Evolutionary conservation across 768 basidiomycete species (phyloP).

Genomic region (Kwoniella mangroviensis): DNA sequence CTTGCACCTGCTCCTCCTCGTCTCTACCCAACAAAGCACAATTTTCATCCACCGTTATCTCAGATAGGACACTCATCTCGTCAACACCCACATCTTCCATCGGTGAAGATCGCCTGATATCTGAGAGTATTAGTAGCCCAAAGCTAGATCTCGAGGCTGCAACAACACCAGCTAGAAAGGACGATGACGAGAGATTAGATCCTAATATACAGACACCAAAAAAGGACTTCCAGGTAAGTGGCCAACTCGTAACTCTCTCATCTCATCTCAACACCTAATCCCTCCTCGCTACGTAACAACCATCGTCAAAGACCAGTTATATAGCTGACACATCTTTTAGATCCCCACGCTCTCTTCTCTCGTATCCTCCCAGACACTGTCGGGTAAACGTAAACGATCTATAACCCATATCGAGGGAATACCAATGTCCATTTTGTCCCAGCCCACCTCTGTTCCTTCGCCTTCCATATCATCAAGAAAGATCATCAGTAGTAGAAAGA

Average conservation of each 20-base stretch:
- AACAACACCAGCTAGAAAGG: too few relatives aligned
- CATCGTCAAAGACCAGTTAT: too few relatives aligned
- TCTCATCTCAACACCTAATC: neutral
- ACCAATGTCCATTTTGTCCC: conserved; percentile 6
- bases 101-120: too few relatives aligned
- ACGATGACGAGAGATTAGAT: neutral
- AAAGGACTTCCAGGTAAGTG: neutral
- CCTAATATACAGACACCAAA: neutral
- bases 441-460: neutral
- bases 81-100: too few relatives aligned
- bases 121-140: too few relatives aligned
- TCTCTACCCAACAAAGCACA: too few relatives aligned
- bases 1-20: too few relatives aligned
- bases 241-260: neutral
- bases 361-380: neutral
- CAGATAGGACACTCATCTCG: too few relatives aligned
- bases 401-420: conserved; percentile 18
- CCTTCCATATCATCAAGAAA: neutral
- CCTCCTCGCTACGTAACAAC: neutral
- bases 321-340: neutral
- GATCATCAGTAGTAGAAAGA: conserved; percentile 1
- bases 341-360: neutral
- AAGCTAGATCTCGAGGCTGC: too few relatives aligned
- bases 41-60: too few relatives aligned
- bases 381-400: conserved; percentile 14